A percentile compares a stretch with the other conserved stretches of the same genome.
Conservation (phyloP, 192 early-diverging fungal genomes). For the Mortierella hygrophila region DNA sequence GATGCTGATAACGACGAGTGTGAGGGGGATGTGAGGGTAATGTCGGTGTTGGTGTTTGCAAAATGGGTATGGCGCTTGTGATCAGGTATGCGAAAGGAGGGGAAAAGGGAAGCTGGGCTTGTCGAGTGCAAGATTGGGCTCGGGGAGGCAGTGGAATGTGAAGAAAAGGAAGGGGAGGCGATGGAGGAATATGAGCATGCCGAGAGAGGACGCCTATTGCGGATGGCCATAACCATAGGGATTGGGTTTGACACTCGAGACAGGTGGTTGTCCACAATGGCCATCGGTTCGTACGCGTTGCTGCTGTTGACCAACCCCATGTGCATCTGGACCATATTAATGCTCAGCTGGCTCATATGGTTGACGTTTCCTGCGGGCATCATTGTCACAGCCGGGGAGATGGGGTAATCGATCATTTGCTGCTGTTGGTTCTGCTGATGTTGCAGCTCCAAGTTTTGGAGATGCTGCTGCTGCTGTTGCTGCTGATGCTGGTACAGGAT, state of each 20-base stretch:
- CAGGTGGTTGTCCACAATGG: background rate
- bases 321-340: background rate
- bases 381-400: background rate
- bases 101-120: background rate
- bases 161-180: background rate
- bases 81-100: background rate
- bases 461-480: background rate
- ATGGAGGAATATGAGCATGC: slow-evolving; percentile 2
- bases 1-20: background rate
- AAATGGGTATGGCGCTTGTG: background rate
- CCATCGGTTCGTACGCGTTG: background rate
- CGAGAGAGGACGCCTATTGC: background rate
- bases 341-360: background rate
- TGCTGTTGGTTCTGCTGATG: background rate
- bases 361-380: background rate
- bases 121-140: background rate
- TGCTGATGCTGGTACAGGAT: background rate
- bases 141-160: background rate
- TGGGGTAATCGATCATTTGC: background rate
- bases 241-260: background rate
- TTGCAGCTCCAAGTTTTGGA: background rate
- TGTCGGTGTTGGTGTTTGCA: background rate
- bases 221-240: background rate
- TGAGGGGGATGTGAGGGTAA: background rate
- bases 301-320: background rate